Conservation (phyloP, 2,329 filamentous ascomycete genomes). For the Stenocarpella maydis region DNA sequence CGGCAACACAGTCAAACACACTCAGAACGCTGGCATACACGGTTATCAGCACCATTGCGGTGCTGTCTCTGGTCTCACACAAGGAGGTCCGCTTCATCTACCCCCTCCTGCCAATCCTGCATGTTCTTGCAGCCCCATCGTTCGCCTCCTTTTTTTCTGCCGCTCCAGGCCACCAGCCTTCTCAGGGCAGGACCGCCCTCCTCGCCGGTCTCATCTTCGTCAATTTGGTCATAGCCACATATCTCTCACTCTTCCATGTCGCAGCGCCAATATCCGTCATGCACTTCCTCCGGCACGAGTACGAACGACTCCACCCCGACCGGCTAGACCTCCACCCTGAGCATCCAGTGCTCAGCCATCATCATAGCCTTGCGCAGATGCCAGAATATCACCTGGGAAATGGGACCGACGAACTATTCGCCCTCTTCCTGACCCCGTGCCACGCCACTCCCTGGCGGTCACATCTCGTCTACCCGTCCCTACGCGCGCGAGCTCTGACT, state of each 20-base stretch:
- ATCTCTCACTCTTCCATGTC: conserved; percentile 81
- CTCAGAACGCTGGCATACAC: conserved; percentile 65
- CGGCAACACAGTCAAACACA: conserved; percentile 50
- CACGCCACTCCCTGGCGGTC: conserved; percentile 96
- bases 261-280: conserved; percentile 80
- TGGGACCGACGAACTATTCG: conserved; percentile 60
- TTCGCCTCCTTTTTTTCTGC: conserved; percentile 69
- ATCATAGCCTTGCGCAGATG: conserved; percentile 40
- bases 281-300: conserved; percentile 76
- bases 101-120: conserved; percentile 86
- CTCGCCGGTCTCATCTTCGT: conserved; percentile 65
- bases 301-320: conserved; percentile 65
- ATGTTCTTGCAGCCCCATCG: conserved; percentile 77
- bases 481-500: conserved; percentile 83
- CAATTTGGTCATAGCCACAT: conserved; percentile 77
- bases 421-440: conserved; percentile 92
- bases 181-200: conserved; percentile 57
- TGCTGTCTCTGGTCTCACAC: conserved; percentile 83
- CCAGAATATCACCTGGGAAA: conserved; percentile 39
- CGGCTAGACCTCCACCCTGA: conserved; percentile 44
- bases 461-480: conserved; percentile 77
- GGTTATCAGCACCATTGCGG: conserved; percentile 65
- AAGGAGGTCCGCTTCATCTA: conserved; percentile 99
- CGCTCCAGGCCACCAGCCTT: conserved; percentile 40
- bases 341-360: conserved; percentile 29